phyloP scores from a whole-genome alignment of 2,329 filamentous ascomycete species.

The Cordyceps cicadae region DNA sequence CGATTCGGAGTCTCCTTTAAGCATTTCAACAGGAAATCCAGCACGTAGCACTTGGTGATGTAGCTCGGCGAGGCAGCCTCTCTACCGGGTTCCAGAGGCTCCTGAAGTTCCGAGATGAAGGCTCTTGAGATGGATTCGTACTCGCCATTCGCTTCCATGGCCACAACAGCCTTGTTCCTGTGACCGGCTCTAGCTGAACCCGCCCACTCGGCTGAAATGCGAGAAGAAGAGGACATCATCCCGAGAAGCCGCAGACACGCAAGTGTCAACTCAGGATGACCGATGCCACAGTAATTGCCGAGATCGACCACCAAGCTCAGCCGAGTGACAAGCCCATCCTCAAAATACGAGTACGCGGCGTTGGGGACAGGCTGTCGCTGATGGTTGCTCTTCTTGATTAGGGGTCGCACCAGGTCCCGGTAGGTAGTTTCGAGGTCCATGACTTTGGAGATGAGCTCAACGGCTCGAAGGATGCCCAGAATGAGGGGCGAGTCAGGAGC shows the following conservation, averaged over 20 bases:
- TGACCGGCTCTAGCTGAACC: slow-evolving; percentile 54
- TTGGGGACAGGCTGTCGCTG: slow-evolving; percentile 53
- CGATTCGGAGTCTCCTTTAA: slow-evolving; percentile 64
- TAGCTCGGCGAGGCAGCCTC: slow-evolving; percentile 65
- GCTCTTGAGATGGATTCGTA: slow-evolving; percentile 70
- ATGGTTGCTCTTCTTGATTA: slow-evolving; percentile 59
- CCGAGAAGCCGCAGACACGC: slow-evolving; percentile 75
- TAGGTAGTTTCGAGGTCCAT: slow-evolving; percentile 88
- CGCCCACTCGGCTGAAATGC: slow-evolving; percentile 62
- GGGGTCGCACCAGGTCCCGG: slow-evolving; percentile 74
- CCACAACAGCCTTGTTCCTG: slow-evolving; percentile 77
- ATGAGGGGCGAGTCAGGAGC: slow-evolving; percentile 74
- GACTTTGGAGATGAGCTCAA: slow-evolving; percentile 75
- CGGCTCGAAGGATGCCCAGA: slow-evolving; percentile 65
- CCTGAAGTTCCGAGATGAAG: slow-evolving; percentile 60
- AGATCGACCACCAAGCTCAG: slow-evolving; percentile 72
- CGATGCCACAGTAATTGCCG: slow-evolving; percentile 78
- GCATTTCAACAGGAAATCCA: slow-evolving; percentile 79
- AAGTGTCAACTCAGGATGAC: slow-evolving; percentile 71
- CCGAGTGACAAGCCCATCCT: slow-evolving; percentile 81
- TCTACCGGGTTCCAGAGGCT: slow-evolving; percentile 63
- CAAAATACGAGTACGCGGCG: slow-evolving; percentile 75
- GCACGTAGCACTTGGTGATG: slow-evolving; percentile 71
- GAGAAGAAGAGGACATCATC: slow-evolving; percentile 76
- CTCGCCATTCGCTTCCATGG: slow-evolving; percentile 75